These are phyloP conservation scores for Chloranthus sessilifolius DNA, from an alignment of 164 flowering plant genomes.

Conservation along the genomic window DNA sequence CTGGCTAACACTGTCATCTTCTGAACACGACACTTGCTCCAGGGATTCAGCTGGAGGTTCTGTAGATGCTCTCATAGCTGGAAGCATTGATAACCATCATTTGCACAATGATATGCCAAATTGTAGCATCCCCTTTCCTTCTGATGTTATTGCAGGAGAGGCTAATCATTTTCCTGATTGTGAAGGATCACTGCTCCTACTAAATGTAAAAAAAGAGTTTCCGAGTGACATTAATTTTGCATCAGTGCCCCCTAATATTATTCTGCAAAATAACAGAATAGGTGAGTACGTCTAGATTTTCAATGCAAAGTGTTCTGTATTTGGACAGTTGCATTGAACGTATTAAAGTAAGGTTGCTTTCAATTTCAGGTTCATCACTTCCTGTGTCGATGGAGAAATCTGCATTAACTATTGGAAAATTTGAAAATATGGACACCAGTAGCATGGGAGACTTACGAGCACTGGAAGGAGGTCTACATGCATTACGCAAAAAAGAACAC, in stretches of 20 bases:
- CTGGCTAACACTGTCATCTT: slow-evolving; percentile 18
- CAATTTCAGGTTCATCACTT: slow-evolving; percentile 27
- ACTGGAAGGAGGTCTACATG: slow-evolving; percentile 14
- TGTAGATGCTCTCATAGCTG: slow-evolving; percentile 3
- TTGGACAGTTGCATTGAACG: slow-evolving; percentile 2
- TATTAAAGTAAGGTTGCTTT: slow-evolving; percentile 10
- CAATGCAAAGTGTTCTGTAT: slow-evolving; percentile 1
- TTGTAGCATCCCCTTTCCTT: slow-evolving; percentile 17
- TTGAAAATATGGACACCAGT: slow-evolving; percentile 11
- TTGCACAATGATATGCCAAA: slow-evolving; percentile 11
- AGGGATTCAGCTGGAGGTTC: slow-evolving; percentile 20
- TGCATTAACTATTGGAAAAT: slow-evolving; percentile 4
- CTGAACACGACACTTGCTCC: slow-evolving; percentile 13
- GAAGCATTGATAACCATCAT: slow-evolving; percentile 11
- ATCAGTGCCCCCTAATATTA: background rate
- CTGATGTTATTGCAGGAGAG: slow-evolving; percentile 23
- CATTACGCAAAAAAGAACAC: slow-evolving; percentile 13
- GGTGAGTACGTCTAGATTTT: background rate
- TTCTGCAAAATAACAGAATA: background rate
- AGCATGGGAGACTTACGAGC: slow-evolving; percentile 14
- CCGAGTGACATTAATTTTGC: background rate
- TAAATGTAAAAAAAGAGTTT: slow-evolving; percentile 20
- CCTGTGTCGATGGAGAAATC: slow-evolving; percentile 11
- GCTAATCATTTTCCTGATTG: slow-evolving; percentile 15
- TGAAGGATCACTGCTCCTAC: slow-evolving; percentile 14